These are phyloP conservation scores for Solanum clarkiae DNA, from an alignment of 257 asterid species.

Conservation along the genomic window DNA sequence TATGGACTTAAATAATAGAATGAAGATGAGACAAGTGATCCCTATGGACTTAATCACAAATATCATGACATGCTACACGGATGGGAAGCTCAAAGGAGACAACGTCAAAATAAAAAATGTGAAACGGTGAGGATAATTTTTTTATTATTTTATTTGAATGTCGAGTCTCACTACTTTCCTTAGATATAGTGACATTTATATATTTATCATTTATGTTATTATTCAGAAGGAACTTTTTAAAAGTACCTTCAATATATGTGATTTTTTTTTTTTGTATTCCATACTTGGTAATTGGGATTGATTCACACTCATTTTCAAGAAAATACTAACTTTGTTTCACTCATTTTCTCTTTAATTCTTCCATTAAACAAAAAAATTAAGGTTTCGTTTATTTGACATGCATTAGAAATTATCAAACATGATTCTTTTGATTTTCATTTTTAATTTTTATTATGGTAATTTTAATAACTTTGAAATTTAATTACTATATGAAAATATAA, in stretches of 20 bases:
- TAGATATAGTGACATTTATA: no score
- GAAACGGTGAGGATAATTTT: not conserved
- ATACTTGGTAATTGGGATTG: not conserved
- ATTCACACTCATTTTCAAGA: no score
- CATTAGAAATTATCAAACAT: not conserved
- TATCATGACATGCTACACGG: not conserved
- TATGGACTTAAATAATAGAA: not conserved
- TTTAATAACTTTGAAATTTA: not conserved
- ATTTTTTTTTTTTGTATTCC: no score
- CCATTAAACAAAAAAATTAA: not conserved
- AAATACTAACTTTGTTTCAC: not conserved
- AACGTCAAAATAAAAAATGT: not conserved
- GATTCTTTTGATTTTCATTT: not conserved
- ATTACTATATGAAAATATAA: not conserved
- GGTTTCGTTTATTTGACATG: not conserved
- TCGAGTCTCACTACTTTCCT: no score
- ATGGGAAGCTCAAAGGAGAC: not conserved
- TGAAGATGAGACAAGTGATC: not conserved
- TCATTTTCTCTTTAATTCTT: not conserved
- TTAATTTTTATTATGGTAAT: no score
- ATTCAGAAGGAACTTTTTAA: no score
- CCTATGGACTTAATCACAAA: not conserved
- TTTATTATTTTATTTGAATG: not conserved
- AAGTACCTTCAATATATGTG: not conserved
- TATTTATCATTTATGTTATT: no score